Evolutionary conservation across 2,329 filamentous ascomycete species (phyloP), one percentile per base, ranked within the genome.

Genomic region (Samsoniella hepiali): DNA sequence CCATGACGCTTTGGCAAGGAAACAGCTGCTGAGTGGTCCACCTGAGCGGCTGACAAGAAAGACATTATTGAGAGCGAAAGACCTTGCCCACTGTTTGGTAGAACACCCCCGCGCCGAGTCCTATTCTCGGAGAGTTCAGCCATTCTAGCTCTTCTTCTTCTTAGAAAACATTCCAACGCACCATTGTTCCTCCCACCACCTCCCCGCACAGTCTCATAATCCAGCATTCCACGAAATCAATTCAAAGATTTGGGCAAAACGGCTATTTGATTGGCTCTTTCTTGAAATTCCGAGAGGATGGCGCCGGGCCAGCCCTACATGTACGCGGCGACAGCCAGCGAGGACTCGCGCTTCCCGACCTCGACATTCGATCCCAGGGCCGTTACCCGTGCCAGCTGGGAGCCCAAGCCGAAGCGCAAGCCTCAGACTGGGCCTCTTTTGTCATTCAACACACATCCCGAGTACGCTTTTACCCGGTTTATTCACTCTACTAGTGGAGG

Each of bases 371-470:
- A 97, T 71, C 93, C 94, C 56, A 96, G 93, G 75, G 90, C 91
- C 65, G 84, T 93, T 56, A 93, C 92, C 29, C 84, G 92, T 72
- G 90, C 91, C 66, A 94, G 90, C 77, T 91, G 86, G 80, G 79
- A 86, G 71, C 84, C 86, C 13, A 84, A 85, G 61, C 79, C 84
- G 47, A 80, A 77, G 32, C 88, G 83, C 71, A 82, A 85, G 49
- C 89, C 90, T 81, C 84, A 82, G 51, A 82, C 90, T 60, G 93
- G 92, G 0, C 93, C 92, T 13, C 78, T 96, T 67, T 78, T 97
- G 66, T 84, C 89, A 65, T 90, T 97, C 81, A 95, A 96, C 75
- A 84, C 85, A 64, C 93, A 97, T 75, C 93, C 93, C 1, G 93
- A 97, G 89, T 92, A 82, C 72, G 87, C 78, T 11, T 22, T 22